phyloP scores from a whole-genome alignment of 345 rosid genomes.

The Ceriops tagal region DNA sequence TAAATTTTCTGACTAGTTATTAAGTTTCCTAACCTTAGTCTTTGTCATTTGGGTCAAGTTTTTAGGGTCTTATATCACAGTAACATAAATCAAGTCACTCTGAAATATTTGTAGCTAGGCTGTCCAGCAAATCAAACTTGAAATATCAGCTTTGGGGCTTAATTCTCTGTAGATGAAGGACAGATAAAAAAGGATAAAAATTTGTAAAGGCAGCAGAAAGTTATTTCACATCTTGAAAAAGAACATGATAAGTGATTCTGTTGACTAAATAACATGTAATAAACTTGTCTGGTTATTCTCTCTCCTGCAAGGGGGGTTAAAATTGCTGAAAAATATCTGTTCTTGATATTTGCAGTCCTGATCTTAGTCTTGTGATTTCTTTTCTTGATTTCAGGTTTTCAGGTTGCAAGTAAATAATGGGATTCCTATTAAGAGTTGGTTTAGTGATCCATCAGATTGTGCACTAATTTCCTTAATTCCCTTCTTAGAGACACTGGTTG shows the following conservation, averaged over 20 bases:
- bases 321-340: not conserved
- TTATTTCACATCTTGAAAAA: too few relatives aligned
- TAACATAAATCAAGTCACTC: too few relatives aligned
- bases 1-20: too few relatives aligned
- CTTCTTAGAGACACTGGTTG: conserved; percentile 82
- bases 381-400: conserved; percentile 63
- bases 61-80: not conserved
- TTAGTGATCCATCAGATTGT: conserved; percentile 80
- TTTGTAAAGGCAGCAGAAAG: not conserved
- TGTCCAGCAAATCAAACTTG: too few relatives aligned
- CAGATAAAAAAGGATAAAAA: too few relatives aligned
- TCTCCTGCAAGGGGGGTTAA: not conserved
- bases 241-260: too few relatives aligned
- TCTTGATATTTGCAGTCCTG: conserved; percentile 2
- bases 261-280: too few relatives aligned
- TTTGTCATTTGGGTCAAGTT: conserved; percentile 9
- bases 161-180: too few relatives aligned
- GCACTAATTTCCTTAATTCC: conserved; percentile 80
- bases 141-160: too few relatives aligned
- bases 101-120: too few relatives aligned
- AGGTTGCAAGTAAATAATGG: conserved; percentile 92
- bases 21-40: too few relatives aligned
- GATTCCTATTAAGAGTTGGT: conserved; percentile 98
- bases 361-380: conserved; percentile 14
- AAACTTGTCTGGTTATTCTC: not conserved